A percentile compares a stretch with the other conserved stretches of the same genome.
Evolutionary conservation across 2,329 filamentous ascomycete species (phyloP).

Genomic region (Ophiocordyceps camponoti-rufipedis): DNA sequence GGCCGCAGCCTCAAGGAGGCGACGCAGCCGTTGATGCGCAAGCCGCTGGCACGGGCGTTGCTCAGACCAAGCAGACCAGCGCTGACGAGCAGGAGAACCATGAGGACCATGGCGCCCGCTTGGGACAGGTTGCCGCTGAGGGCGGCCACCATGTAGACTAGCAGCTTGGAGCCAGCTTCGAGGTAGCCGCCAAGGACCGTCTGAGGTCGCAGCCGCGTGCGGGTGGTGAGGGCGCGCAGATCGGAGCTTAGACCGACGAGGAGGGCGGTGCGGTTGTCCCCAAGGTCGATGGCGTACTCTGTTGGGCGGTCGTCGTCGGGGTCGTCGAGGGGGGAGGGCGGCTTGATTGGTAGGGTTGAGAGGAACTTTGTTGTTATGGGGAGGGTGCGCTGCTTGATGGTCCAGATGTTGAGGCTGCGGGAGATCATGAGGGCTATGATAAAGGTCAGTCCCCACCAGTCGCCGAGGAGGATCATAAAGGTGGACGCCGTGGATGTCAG

Average conservation of each 20-base stretch:
- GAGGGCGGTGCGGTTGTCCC: conserved; percentile 29
- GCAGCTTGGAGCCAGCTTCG: conserved; percentile 32
- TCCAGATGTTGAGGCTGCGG: conserved; percentile 35
- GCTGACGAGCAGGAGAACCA: conserved; percentile 30
- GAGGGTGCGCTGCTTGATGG: conserved; percentile 31
- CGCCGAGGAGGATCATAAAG: conserved; percentile 26
- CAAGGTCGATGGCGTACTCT: conserved; percentile 34
- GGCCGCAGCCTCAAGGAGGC: conserved; percentile 10
- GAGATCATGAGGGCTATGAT: conserved; percentile 31
- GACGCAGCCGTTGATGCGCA: conserved; percentile 33
- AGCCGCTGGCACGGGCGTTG: conserved; percentile 27
- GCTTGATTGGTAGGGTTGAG: not conserved
- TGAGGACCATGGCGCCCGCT: conserved; percentile 30
- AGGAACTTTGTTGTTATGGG: not conserved
- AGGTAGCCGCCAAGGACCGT: conserved; percentile 31
- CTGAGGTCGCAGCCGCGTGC: conserved; percentile 34
- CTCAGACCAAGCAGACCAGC: conserved; percentile 34
- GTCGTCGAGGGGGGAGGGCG: not conserved
- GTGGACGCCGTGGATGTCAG: conserved; percentile 25
- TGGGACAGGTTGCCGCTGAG: conserved; percentile 36
- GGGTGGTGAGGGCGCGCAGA: conserved; percentile 39
- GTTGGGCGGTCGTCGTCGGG: conserved; percentile 5
- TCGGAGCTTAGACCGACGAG: conserved; percentile 35
- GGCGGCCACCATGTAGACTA: conserved; percentile 38
- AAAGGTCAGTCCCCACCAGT: conserved; percentile 32